These are phyloP conservation scores for Insectozyma bohioensis DNA, from an alignment of 1,139 yeast species.

Conservation along the genomic window DNA sequence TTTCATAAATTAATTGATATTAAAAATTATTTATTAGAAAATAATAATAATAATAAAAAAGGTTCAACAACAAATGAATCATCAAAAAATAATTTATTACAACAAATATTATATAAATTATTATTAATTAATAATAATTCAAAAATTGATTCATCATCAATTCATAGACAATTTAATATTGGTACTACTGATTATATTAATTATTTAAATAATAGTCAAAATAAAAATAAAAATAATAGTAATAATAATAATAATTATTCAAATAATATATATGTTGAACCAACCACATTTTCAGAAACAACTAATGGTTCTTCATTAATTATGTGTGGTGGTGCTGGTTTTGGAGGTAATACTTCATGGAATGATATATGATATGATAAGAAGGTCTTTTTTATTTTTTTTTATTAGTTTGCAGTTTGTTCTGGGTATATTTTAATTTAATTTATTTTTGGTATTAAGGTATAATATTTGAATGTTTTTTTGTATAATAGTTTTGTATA, in stretches of 20 bases:
- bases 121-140: conserved; percentile 10
- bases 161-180: conserved; percentile 8
- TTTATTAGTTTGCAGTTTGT: not conserved
- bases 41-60: conserved; percentile 4
- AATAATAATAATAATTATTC: conserved; percentile 3
- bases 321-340: conserved; percentile 30
- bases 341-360: conserved; percentile 30
- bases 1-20: conserved; percentile 25
- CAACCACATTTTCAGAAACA: conserved; percentile 15
- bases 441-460: too few species aligned
- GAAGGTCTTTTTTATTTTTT: not conserved
- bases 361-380: conserved; percentile 18
- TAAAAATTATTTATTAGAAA: conserved; percentile 13
- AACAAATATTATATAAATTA: conserved; percentile 18
- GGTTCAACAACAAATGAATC: too few species aligned
- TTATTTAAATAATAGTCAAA: conserved; percentile 13
- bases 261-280: conserved; percentile 11
- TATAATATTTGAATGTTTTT: too few species aligned
- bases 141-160: not conserved
- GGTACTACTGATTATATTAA: conserved; percentile 17
- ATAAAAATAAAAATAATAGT: not conserved
- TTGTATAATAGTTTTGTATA: too few species aligned
- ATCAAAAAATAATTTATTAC: conserved; percentile 9
- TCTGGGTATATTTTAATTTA: too few species aligned
- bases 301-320: conserved; percentile 24